These are phyloP conservation scores for Oryza officinalis DNA, from an alignment of 176 grass and related monocot species.

Conservation along the genomic window DNA sequence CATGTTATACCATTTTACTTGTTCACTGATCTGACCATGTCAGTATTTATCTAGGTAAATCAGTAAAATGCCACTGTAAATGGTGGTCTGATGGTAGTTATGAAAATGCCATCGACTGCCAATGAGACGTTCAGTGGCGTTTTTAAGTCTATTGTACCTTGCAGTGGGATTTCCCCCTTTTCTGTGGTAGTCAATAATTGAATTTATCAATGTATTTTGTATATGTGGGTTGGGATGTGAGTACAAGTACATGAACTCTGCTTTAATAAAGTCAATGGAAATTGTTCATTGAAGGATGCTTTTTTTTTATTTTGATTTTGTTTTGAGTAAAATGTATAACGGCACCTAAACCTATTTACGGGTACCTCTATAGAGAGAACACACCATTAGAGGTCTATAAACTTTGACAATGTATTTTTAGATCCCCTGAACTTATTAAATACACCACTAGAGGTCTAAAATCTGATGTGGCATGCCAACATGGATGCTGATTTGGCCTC, in stretches of 20 bases:
- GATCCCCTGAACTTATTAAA: no score
- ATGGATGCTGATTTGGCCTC: not conserved
- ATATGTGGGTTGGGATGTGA: not conserved
- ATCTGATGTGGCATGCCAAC: not conserved
- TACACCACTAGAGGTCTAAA: no score
- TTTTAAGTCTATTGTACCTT: not conserved
- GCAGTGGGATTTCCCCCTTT: not conserved
- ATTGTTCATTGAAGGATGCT: not conserved
- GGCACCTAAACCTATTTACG: not conserved
- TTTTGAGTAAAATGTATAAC: not conserved
- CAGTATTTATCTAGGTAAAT: constrained; percentile 17
- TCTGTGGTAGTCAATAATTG: not conserved
- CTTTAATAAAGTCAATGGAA: not conserved
- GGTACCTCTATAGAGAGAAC: no score
- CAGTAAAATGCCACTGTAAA: not conserved
- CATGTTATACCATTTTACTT: constrained; percentile 18
- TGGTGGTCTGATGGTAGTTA: constrained; percentile 6
- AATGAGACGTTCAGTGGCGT: not conserved
- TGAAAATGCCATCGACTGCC: constrained; percentile 8
- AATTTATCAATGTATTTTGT: not conserved
- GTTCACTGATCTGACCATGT: constrained; percentile 23
- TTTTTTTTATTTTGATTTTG: not conserved
- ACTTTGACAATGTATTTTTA: not conserved
- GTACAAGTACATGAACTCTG: not conserved
- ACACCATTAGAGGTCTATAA: no score